Conservation (phyloP, 257 asterid genomes). For the Cinchona pubescens region DNA sequence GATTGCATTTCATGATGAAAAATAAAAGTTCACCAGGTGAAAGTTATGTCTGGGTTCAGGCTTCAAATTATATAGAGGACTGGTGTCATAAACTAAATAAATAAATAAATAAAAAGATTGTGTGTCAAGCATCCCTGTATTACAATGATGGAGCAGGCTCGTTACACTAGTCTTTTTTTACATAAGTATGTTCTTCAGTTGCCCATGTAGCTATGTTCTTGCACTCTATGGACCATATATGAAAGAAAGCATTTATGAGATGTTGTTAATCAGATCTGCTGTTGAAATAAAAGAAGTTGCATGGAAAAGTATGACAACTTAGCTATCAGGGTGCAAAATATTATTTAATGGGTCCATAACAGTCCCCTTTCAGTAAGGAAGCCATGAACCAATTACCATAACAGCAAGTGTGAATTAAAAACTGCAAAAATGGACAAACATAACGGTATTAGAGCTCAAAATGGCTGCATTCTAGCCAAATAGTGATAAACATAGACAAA, state of each 20-base stretch:
- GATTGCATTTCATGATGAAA: neutral
- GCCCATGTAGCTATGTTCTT: neutral
- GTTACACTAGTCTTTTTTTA: neutral
- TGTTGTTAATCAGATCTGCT: neutral
- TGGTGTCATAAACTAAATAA: too few species aligned
- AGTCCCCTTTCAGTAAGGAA: neutral
- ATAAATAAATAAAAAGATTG: neutral
- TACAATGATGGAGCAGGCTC: neutral
- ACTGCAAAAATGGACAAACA: neutral
- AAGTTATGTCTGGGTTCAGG: neutral
- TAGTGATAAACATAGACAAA: neutral
- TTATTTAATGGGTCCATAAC: neutral
- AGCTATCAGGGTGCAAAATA: neutral
- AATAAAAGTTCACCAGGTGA: neutral
- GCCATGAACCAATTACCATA: neutral
- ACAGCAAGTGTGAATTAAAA: neutral
- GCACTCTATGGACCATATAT: neutral
- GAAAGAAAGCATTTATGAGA: neutral
- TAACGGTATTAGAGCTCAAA: neutral
- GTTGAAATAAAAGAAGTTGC: neutral
- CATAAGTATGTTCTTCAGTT: neutral
- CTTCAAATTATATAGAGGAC: neutral
- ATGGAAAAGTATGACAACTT: neutral
- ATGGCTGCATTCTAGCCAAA: neutral
- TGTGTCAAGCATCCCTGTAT: neutral